These are phyloP conservation scores for Globisporangium sylvaticum DNA, from an alignment of 352 stramenopile genomes.

Conservation along the genomic window DNA sequence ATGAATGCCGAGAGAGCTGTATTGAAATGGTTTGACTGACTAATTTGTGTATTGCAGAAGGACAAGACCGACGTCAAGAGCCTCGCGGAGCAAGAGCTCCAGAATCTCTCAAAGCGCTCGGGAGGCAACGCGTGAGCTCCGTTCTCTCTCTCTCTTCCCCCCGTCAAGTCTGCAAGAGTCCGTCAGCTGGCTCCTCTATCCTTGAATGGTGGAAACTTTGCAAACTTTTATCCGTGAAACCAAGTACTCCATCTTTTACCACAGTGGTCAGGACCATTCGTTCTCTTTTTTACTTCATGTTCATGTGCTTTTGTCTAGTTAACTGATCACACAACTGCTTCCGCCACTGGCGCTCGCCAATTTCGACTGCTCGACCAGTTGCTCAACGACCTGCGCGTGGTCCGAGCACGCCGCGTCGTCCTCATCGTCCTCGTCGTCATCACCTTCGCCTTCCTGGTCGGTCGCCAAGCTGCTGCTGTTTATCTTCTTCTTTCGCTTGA, in stretches of 20 bases:
- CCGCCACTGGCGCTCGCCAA: conserved; percentile 28
- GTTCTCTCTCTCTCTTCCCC: too few species aligned
- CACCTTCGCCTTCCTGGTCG: not conserved
- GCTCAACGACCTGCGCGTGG: conserved; percentile 55
- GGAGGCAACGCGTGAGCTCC: conserved; percentile 6
- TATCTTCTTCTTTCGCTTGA: conserved; percentile 26
- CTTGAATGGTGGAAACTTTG: too few species aligned
- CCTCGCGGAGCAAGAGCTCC: conserved; percentile 51
- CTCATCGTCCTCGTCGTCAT: not conserved
- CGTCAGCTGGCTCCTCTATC: too few species aligned
- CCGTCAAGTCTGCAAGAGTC: too few species aligned
- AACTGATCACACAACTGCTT: conserved; percentile 61
- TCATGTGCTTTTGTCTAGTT: too few species aligned
- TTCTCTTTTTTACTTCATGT: too few species aligned
- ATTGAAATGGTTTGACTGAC: too few species aligned
- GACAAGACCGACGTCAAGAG: conserved; percentile 59
- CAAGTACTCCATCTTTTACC: not conserved
- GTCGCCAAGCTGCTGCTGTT: conserved; percentile 5
- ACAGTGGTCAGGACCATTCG: not conserved
- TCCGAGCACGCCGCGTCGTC: conserved; percentile 37
- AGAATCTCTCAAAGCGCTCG: conserved; percentile 41
- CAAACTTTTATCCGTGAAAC: conserved; percentile 2
- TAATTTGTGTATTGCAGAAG: conserved; percentile 31
- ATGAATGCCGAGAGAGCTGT: too few species aligned
- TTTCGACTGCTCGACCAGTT: conserved; percentile 68